Base-by-base conservation (phyloP, 208 protist species). In the Cochliopodium minus region DNA sequence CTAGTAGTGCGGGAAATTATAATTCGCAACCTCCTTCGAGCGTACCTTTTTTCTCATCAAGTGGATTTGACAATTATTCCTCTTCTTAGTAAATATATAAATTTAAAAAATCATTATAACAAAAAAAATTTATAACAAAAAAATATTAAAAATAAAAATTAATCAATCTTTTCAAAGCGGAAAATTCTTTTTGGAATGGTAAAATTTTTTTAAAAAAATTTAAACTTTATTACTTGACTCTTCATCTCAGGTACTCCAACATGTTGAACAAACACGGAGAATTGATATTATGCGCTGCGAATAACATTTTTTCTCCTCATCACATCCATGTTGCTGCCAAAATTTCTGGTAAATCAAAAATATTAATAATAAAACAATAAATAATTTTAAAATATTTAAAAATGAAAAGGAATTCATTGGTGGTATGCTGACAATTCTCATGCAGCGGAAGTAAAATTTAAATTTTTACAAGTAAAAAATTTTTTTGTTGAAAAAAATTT, bases 371-470 rank as follows among this genome's bases (percentile, higher is more conserved):
- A n/a, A n/a, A n/a, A n/a, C n/a, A n/a, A n/a, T n/a, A n/a, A n/a
- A n/a, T n/a, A n/a, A n/a, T n/a, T n/a, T n/a, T n/a, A n/a, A n/a
- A n/a, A n/a, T n/a, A n/a, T n/a, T n/a, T n/a, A n/a, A n/a, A n/a
- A n/a, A n/a, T n/a, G n/a, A n/a, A n/a, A n/a, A n/a, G n/a, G n/a
- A 3, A 69, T 73, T 28, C 68, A 73, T 43, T 73, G 68, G 68
- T 64, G 53, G 42, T 70, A 54, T 7, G 28, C 15, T 15, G 28
- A 34, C 1, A 1, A 3, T 15, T 29, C 17, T 10, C 68, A 71
- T 29, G 68, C 68, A 11, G 67, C 68, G 13, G 68, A 73, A 45
- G 2, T 64, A 4, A n/a, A n/a, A n/a, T n/a, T n/a, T n/a, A n/a
- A n/a, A n/a, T n/a, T n/a, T n/a, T n/a, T n/a, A n/a, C n/a, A n/a